Base-by-base conservation (phyloP, 768 basidiomycete species). In the Phanerodontia chrysosporium region DNA sequence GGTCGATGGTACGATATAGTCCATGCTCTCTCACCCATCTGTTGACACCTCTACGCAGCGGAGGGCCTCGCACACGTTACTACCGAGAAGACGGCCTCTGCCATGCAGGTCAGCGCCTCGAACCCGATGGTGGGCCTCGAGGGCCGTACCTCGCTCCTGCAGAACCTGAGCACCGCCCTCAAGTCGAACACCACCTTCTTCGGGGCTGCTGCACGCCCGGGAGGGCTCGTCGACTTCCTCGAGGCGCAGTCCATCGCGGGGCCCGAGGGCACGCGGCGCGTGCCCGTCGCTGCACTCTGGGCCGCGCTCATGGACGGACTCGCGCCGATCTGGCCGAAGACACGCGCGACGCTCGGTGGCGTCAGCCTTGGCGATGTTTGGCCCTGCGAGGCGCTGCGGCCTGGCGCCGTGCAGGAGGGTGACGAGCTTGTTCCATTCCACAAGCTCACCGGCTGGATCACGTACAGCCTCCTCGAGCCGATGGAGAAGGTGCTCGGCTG, bases 61-160 rank as follows among this genome's bases (percentile, higher is more conserved):
- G 78, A 76, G 28, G 94, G 86, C 4, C 77, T 98, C 30, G 76
- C 81, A 6, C 74, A 75, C 35, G 75, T 97, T 45, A 89, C 88
- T 0, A 69, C 78, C 1, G 79, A 84, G 49, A 77, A 75, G 46
- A 79, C 89, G 25, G 80, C 85, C 5, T 64, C 75, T 36, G 88
- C 84, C 2, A 86, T 98, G 80, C 96, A 98, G 72, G 94, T 94
- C 27, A 78, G 72, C 51, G 75, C 81, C 1, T 61, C 77, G 0
- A 98, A 98, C 69, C 89, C 91, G 0, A 90, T 98, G 85, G 85
- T 91, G 18, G 96, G 95, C 6, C 79, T 98, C 21, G 87, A 93
- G 61, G 96, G 96, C 1, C 86, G 96, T 32, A 79, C 93, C 0
- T 78, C 83, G 0, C 81, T 98, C 3, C 80, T 98, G 18, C 76